Evolutionary conservation across 345 rosid genomes (phyloP), one percentile per base, ranked within the genome.

Genomic region (Psidium friedrichsthalianum): DNA sequence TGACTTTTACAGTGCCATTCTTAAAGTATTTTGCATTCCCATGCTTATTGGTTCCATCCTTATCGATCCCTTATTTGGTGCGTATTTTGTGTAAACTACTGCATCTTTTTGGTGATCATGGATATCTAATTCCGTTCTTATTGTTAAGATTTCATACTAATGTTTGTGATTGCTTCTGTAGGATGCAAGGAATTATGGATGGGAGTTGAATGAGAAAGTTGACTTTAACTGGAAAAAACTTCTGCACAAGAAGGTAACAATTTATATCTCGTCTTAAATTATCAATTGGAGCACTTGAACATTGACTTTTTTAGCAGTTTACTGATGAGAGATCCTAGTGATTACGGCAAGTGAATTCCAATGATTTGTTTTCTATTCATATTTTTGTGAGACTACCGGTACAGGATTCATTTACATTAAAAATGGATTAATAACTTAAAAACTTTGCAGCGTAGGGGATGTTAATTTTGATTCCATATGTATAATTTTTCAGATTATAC

Each of bases 101-200:
- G 52, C 32, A 29, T 84, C 29, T 56, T 83, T 22, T 11, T 84
- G 42, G 54, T 14, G 21, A 56, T 44, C 36, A 36, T 36, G 3
- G 80, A 36, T 29, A 53, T 69, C 32, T 52, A 54, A 32, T 83
- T 49, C 36, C 61, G 40, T n/a, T 64, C 18, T 86, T 42, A 47
- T 84, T 21, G 15, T 20, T 49, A 51, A 49, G 55, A 29, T 86
- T 51, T 51, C 44, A 58, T 13, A 69, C 47, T 69, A 69, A 69
- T 69, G 80, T 69, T 36, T 22, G 36, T 64, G 69, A 36, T 87
- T 90, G 69, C 18, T 44, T 86, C 86, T 91, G 85, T 88, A 96
- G 99, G 99, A 98, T 90, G 95, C 99, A 64, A 94, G 94, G 90
- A 94, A 91, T 87, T 98, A 91, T 90, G 99, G 99, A 58, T 98